Percentiles rank a stretch among this genome's conserved stretches.
These are phyloP conservation scores for Sphaceloma murrayae DNA, from an alignment of 2,329 filamentous ascomycete genomes.

Conservation along the genomic window DNA sequence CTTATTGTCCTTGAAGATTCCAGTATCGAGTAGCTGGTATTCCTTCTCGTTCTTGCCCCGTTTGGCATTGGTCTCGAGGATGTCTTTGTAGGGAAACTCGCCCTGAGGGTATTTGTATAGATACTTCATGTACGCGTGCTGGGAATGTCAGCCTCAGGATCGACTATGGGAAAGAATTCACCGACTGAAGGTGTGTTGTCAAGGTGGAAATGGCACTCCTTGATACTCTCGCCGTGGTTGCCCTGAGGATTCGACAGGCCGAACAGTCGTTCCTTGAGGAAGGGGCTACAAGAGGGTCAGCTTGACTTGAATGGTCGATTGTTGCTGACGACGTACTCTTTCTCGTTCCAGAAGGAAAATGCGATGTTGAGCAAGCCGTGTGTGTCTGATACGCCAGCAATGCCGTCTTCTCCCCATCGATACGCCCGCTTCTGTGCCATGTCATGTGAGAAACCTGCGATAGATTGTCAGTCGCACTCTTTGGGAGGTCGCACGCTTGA, in stretches of 20 bases:
- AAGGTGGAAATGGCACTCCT: slow-evolving; percentile 91
- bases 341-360: slow-evolving; percentile 95
- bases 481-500: slow-evolving; percentile 23
- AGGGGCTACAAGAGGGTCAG: slow-evolving; percentile 55
- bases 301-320: background rate
- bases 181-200: slow-evolving; percentile 75
- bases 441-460: slow-evolving; percentile 80
- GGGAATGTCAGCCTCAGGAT: slow-evolving; percentile 30
- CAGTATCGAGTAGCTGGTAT: slow-evolving; percentile 87
- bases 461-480: slow-evolving; percentile 24
- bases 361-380: slow-evolving; percentile 87
- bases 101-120: slow-evolving; percentile 95
- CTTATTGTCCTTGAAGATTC: slow-evolving; percentile 73
- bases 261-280: slow-evolving; percentile 89
- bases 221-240: slow-evolving; percentile 94
- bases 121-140: slow-evolving; percentile 97
- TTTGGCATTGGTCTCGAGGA: slow-evolving; percentile 73
- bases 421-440: slow-evolving; percentile 81
- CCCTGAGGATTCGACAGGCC: slow-evolving; percentile 93
- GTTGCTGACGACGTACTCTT: slow-evolving; percentile 67
- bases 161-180: slow-evolving; percentile 26
- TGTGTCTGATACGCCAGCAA: slow-evolving; percentile 88
- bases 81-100: slow-evolving; percentile 82
- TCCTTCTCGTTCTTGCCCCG: slow-evolving; percentile 69
- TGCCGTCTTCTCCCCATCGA: slow-evolving; percentile 94